Conservation (phyloP, 202 grass and related monocot genomes). For the Eragrostis tef region DNA sequence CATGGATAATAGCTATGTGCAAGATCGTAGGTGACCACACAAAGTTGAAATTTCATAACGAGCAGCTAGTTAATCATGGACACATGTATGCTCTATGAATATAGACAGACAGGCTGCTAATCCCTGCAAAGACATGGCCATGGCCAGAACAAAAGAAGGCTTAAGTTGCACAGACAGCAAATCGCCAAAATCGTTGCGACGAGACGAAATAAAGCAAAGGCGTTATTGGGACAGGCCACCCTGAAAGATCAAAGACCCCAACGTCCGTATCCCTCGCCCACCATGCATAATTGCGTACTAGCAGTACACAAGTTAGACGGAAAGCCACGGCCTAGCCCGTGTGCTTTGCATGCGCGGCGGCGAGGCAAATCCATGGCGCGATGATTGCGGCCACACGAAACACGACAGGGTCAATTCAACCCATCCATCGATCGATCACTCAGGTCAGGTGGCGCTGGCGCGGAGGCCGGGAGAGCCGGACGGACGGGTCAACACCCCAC, state of each 20-base stretch:
- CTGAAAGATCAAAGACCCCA: neutral
- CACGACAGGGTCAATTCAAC: constrained; percentile 2
- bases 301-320: constrained; percentile 21
- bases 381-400: constrained; percentile 31
- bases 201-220: constrained; percentile 46
- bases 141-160: neutral
- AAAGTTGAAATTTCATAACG: neutral
- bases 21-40: neutral
- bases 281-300: neutral
- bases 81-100: neutral
- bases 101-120: neutral
- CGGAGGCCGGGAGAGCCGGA: neutral
- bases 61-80: neutral
- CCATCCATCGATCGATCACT: neutral
- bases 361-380: constrained; percentile 37
- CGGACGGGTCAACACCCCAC: constrained; percentile 26
- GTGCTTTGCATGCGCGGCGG: constrained; percentile 20
- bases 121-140: constrained; percentile 15
- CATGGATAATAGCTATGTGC: neutral
- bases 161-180: constrained; percentile 35
- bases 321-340: neutral
- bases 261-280: constrained; percentile 23
- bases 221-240: constrained; percentile 26
- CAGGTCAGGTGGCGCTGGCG: too few species aligned
- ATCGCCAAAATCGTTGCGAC: constrained; percentile 29